phyloP scores from a whole-genome alignment of 2,329 filamentous ascomycete species.

The Aphanoascus verrucosus region DNA sequence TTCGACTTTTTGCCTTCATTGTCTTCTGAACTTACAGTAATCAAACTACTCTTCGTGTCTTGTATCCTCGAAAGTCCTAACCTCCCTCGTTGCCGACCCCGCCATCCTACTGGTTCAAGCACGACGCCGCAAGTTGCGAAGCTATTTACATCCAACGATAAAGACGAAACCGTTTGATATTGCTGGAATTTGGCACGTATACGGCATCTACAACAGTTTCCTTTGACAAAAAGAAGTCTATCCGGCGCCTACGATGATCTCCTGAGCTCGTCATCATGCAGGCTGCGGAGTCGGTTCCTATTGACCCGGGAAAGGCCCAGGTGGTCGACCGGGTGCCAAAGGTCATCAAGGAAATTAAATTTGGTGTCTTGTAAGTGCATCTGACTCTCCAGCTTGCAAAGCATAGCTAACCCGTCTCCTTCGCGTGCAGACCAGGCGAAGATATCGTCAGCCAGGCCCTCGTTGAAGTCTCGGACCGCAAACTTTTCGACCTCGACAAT shows the following conservation, averaged over 20 bases:
- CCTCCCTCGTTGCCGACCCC: constrained; percentile 7
- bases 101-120: constrained; percentile 1
- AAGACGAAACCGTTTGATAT: neutral
- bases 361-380: constrained; percentile 66
- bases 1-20: neutral
- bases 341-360: constrained; percentile 85
- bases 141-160: neutral
- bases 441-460: constrained; percentile 94
- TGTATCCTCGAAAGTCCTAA: neutral
- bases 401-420: neutral
- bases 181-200: neutral
- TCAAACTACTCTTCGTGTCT: neutral
- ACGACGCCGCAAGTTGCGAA: neutral
- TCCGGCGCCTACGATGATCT: neutral
- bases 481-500: constrained; percentile 81
- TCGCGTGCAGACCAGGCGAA: constrained; percentile 59
- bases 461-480: constrained; percentile 84
- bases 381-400: neutral
- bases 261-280: constrained; percentile 23
- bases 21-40: neutral
- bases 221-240: neutral
- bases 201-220: neutral
- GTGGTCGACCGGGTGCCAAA: constrained; percentile 81
- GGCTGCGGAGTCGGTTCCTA: constrained; percentile 34
- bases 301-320: constrained; percentile 63